These are phyloP conservation scores for Nigrograna mackinnonii DNA, from an alignment of 2,329 filamentous ascomycete genomes.

Conservation along the genomic window DNA sequence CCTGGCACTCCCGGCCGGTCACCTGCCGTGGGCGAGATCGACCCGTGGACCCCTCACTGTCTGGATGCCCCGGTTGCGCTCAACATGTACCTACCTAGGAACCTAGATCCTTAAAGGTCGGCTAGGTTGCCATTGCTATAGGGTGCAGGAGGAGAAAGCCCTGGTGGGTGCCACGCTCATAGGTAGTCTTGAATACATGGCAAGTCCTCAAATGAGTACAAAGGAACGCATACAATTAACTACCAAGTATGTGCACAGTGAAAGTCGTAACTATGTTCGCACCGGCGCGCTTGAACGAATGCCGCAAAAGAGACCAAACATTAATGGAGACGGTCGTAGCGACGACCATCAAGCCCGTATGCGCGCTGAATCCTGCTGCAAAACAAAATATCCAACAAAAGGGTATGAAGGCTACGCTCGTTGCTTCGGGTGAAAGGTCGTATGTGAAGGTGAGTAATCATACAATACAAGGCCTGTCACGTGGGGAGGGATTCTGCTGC, in stretches of 20 bases:
- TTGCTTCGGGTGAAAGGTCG: conserved; percentile 13
- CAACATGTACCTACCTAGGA: no score
- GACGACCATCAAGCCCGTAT: conserved; percentile 6
- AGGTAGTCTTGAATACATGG: no score
- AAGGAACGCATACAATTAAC: conserved; percentile 9
- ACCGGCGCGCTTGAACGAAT: conserved; percentile 15
- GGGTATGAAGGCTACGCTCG: conserved; percentile 19
- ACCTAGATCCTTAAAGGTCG: no score
- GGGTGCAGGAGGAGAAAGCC: no score
- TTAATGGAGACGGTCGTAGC: conserved; percentile 4
- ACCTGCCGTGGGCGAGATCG: no score
- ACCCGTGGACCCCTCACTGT: no score
- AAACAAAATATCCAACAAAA: conserved; percentile 20
- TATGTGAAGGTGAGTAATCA: conserved; percentile 33
- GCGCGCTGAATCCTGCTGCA: conserved; percentile 14
- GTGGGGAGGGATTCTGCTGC: no score
- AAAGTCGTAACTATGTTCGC: conserved; percentile 11
- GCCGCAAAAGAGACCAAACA: conserved; percentile 6
- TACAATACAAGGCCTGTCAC: conserved; percentile 32
- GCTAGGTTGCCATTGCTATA: no score
- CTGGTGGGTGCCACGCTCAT: no score
- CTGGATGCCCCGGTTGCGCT: no score
- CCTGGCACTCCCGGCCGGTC: no score
- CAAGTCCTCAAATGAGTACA: no score
- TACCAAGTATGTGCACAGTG: conserved; percentile 28